Conservation (phyloP, 106 monocot genomes). For the Phalaenopsis equestris region DNA sequence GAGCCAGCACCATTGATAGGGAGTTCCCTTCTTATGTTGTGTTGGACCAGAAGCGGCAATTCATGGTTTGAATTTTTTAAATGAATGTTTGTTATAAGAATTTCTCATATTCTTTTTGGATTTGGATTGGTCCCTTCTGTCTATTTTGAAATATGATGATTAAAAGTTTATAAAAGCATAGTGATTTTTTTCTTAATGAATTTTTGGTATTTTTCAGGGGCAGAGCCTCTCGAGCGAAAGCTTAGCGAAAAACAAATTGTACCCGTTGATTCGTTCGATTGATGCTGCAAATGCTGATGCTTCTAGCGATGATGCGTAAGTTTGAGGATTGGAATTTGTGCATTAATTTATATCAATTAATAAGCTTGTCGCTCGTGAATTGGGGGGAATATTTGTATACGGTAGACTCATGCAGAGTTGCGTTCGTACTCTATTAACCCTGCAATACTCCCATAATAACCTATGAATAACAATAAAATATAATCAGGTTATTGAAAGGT, state of each 20-base stretch:
- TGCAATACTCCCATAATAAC: no score
- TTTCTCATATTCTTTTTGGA: background rate
- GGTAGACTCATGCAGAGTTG: no score
- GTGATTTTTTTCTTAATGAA: no score
- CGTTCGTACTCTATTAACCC: no score
- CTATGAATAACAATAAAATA: no score
- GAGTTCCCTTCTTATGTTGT: constrained; percentile 17
- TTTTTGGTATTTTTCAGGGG: constrained; percentile 7
- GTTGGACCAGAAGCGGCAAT: background rate
- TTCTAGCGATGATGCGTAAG: constrained; percentile 15
- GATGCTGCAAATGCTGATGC: constrained; percentile 10
- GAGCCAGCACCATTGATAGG: constrained; percentile 28
- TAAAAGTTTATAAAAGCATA: no score
- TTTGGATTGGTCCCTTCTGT: no score
- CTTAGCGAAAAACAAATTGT: constrained; percentile 12
- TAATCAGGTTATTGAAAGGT: no score
- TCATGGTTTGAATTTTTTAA: constrained; percentile 5
- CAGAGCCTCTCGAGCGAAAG: constrained; percentile 20
- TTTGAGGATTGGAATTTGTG: background rate
- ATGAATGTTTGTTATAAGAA: background rate
- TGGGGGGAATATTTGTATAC: background rate
- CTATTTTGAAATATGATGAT: no score
- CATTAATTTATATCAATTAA: background rate
- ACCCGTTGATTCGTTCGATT: constrained; percentile 14
- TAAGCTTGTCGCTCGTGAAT: background rate